Conservation (phyloP, 2,329 filamentous ascomycete species). For the Aspergillus neoniger region DNA sequence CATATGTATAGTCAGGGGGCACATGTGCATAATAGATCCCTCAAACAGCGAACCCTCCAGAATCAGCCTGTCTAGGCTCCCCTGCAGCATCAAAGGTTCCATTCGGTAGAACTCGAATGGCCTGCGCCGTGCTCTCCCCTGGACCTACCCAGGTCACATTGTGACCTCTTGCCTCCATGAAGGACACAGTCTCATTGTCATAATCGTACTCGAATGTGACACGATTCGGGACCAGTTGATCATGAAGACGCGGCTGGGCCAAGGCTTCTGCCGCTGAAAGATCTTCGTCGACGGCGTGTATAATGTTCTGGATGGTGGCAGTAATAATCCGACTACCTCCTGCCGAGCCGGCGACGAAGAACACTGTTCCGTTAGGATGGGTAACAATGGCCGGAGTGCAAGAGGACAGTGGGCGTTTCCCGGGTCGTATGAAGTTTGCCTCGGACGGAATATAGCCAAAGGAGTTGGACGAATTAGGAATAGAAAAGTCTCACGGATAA, state of each 20-base stretch:
- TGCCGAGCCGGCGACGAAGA: constrained; percentile 71
- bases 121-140: constrained; percentile 70
- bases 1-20: background rate
- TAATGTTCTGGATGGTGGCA: constrained; percentile 70
- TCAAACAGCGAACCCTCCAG: constrained; percentile 62
- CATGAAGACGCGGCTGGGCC: constrained; percentile 69
- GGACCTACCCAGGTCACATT: constrained; percentile 69
- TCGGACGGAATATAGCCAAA: constrained; percentile 82
- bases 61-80: constrained; percentile 73
- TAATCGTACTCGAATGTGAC: constrained; percentile 70
- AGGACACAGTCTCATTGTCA: constrained; percentile 64
- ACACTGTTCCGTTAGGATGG: constrained; percentile 63
- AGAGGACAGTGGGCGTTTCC: constrained; percentile 80
- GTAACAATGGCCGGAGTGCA: constrained; percentile 80
- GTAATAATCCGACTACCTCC: constrained; percentile 85
- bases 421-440: constrained; percentile 77
- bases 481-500: constrained; percentile 80
- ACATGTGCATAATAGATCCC: background rate
- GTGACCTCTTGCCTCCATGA: constrained; percentile 66
- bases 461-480: constrained; percentile 73
- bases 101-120: constrained; percentile 60
- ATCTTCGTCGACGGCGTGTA: constrained; percentile 69
- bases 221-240: constrained; percentile 75
- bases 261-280: constrained; percentile 65
- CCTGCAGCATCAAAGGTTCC: constrained; percentile 76